Conservation (phyloP, 2,329 filamentous ascomycete species). For the Fusarium sacchari region DNA sequence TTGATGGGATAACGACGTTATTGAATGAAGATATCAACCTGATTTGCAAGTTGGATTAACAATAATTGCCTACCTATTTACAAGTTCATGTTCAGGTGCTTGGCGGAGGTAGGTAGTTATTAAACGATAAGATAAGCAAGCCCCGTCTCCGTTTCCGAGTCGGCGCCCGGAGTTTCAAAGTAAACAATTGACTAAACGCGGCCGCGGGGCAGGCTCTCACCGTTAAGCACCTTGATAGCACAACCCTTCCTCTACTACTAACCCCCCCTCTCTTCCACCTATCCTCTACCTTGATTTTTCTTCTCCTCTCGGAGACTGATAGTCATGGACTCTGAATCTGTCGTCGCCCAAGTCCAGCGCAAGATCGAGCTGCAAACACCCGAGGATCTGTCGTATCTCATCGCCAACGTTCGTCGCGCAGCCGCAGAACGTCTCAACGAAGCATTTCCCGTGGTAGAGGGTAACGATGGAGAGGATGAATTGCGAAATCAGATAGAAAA, state of each 20-base stretch:
- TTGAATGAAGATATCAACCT: neutral
- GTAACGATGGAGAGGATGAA: slow-evolving; percentile 60
- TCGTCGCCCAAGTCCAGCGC: slow-evolving; percentile 63
- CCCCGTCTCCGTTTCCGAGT: slow-evolving; percentile 7
- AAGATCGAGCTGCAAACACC: slow-evolving; percentile 84
- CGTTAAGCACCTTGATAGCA: slow-evolving; percentile 28
- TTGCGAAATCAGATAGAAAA: slow-evolving; percentile 67
- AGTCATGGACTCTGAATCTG: slow-evolving; percentile 50
- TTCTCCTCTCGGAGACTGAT: neutral
- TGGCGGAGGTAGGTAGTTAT: neutral
- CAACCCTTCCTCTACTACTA: neutral
- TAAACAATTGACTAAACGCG: slow-evolving; percentile 26
- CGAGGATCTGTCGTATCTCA: slow-evolving; percentile 76
- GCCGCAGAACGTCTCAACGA: slow-evolving; percentile 74
- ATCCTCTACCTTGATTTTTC: neutral
- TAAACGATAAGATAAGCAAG: slow-evolving; percentile 34
- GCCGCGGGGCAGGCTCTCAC: slow-evolving; percentile 31
- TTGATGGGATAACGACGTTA: neutral
- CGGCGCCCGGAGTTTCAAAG: slow-evolving; percentile 8
- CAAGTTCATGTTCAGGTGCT: neutral
- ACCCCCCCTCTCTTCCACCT: neutral
- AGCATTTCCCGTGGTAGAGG: slow-evolving; percentile 72
- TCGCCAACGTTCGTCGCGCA: slow-evolving; percentile 74
- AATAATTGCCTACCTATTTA: neutral
- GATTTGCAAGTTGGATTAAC: neutral